These are phyloP conservation scores for Candida gigantensis DNA, from an alignment of 1,139 yeast species.

Conservation along the genomic window DNA sequence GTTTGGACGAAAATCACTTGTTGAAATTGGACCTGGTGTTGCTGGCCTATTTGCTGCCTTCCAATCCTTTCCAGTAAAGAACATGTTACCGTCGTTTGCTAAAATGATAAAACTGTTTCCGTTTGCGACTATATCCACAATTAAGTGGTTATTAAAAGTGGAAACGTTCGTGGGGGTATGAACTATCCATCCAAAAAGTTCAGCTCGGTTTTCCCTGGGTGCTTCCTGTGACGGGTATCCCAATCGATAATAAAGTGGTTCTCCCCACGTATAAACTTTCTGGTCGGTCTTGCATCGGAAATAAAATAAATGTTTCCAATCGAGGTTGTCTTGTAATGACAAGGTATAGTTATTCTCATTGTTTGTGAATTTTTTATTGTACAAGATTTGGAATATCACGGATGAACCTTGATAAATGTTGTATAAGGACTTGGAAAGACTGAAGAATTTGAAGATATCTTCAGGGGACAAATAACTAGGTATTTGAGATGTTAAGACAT, in stretches of 20 bases:
- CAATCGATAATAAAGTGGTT: conserved; percentile 52
- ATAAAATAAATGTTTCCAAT: conserved; percentile 55
- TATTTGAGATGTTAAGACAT: conserved; percentile 43
- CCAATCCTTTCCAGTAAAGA: conserved; percentile 55
- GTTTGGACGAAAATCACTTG: conserved; percentile 25
- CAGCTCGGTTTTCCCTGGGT: conserved; percentile 29
- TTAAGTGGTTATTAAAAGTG: conserved; percentile 34
- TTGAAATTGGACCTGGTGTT: conserved; percentile 23
- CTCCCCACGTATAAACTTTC: conserved; percentile 65
- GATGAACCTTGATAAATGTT: conserved; percentile 28
- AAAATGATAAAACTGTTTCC: conserved; percentile 69
- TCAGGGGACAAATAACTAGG: conserved; percentile 39
- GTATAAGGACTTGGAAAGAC: conserved; percentile 33
- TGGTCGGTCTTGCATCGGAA: conserved; percentile 42
- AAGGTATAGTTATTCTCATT: conserved; percentile 28
- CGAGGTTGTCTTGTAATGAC: conserved; percentile 42
- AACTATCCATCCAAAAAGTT: conserved; percentile 33
- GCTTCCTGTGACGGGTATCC: conserved; percentile 47
- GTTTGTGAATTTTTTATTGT: conserved; percentile 44
- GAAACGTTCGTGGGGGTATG: conserved; percentile 42
- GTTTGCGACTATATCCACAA: conserved; percentile 62
- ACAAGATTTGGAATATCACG: conserved; percentile 49
- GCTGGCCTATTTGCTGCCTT: conserved; percentile 18
- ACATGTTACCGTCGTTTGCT: conserved; percentile 54
- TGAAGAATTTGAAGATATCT: conserved; percentile 51